Evolutionary conservation across 441 rosid species (phyloP).

Genomic region (Brassica balearica): DNA sequence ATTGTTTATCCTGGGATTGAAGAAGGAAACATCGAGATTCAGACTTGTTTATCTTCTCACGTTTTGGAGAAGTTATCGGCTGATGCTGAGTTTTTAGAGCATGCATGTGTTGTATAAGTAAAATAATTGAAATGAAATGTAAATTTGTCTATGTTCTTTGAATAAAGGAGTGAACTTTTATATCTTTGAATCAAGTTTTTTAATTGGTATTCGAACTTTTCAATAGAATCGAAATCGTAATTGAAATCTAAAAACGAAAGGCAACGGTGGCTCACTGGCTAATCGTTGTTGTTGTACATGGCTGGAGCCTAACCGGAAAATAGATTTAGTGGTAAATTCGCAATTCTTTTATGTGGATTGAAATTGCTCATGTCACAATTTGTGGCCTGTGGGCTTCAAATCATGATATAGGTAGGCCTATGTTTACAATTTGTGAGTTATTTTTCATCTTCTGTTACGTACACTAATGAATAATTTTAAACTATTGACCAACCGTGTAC

Average conservation of each 20-base stretch:
- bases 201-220: not conserved
- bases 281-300: not conserved
- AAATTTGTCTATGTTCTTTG: not conserved
- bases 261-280: not conserved
- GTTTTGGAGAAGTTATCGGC: slow-evolving; percentile 31
- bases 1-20: slow-evolving; percentile 35
- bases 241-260: not conserved
- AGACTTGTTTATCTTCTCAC: slow-evolving; percentile 37
- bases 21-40: slow-evolving; percentile 46
- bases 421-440: too few relatives aligned
- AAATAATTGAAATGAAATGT: not conserved
- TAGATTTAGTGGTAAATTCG: not conserved
- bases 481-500: slow-evolving; percentile 1
- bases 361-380: not conserved
- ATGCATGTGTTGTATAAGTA: slow-evolving; percentile 25
- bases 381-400: not conserved
- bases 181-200: not conserved
- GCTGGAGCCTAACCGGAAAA: not conserved
- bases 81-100: slow-evolving; percentile 41
- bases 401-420: not conserved
- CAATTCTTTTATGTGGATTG: not conserved
- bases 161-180: not conserved
- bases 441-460: too few relatives aligned
- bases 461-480: too few relatives aligned
- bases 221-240: not conserved